Percentiles rank a stretch among this genome's conserved stretches.
These are phyloP conservation scores for Effrenium voratum DNA, from an alignment of 73 alveolate genomes.

Conservation along the genomic window DNA sequence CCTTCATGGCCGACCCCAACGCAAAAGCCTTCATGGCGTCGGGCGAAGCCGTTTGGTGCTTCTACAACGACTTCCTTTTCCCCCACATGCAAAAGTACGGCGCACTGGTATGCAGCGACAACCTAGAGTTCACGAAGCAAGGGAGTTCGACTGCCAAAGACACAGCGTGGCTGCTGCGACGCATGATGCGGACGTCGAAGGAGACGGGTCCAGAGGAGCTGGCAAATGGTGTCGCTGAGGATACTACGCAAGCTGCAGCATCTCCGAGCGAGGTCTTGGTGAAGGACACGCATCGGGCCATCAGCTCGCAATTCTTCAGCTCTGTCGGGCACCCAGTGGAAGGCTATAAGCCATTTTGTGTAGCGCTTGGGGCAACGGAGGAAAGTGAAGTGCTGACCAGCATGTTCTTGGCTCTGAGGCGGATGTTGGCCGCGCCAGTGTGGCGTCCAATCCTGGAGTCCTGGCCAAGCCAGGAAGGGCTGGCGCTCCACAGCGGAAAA, in stretches of 20 bases:
- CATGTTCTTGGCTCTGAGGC: not conserved
- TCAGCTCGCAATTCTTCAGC: not conserved
- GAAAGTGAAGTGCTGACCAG: not conserved
- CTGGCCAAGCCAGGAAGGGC: not conserved
- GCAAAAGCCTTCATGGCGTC: slow-evolving; percentile 30
- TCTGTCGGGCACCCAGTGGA: not conserved
- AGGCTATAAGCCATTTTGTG: not conserved
- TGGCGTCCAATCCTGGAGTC: slow-evolving; percentile 7
- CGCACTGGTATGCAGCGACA: not conserved
- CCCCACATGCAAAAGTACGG: not conserved
- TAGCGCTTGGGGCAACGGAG: not conserved
- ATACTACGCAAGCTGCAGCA: not conserved
- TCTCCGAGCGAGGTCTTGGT: not conserved
- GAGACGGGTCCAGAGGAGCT: not conserved
- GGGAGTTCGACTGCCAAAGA: not conserved
- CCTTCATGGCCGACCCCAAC: not conserved
- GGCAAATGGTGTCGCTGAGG: not conserved
- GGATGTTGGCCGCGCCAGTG: not conserved
- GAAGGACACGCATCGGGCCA: not conserved
- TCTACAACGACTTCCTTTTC: not conserved
- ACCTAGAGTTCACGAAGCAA: not conserved
- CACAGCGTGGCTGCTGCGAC: not conserved
- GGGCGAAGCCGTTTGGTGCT: slow-evolving; percentile 57
- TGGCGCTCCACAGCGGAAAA: not conserved
- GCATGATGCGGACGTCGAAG: not conserved